phyloP scores from a whole-genome alignment of 331 rosid species.

The Dryas integrifolia region DNA sequence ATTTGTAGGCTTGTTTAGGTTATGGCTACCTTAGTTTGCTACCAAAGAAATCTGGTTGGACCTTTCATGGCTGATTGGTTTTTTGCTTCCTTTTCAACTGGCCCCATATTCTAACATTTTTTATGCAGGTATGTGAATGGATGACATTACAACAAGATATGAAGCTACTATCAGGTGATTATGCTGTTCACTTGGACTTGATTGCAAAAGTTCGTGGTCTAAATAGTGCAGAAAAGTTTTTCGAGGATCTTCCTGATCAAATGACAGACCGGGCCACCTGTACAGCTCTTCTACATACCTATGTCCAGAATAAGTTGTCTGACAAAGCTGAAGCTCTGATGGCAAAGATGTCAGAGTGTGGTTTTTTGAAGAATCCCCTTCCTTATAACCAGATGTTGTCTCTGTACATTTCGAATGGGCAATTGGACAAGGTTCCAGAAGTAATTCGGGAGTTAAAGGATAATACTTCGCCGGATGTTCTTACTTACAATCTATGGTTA shows the following conservation, averaged over 20 bases:
- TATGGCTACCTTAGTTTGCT: neutral
- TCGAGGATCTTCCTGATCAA: constrained; percentile 73
- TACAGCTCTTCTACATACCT: constrained; percentile 75
- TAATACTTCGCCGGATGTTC: constrained; percentile 58
- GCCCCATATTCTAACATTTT: constrained; percentile 5
- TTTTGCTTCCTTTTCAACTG: neutral
- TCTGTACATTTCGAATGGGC: constrained; percentile 58
- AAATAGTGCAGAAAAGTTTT: constrained; percentile 79
- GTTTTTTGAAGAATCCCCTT: constrained; percentile 53
- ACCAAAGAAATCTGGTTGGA: neutral
- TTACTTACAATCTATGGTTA: constrained; percentile 68
- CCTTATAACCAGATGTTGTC: constrained; percentile 86
- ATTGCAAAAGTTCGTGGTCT: constrained; percentile 83
- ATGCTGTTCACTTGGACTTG: constrained; percentile 90
- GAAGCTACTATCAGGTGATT: constrained; percentile 68
- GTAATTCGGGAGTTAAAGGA: constrained; percentile 55
- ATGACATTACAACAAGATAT: constrained; percentile 71
- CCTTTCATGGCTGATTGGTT: neutral
- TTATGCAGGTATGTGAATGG: constrained; percentile 83
- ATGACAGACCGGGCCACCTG: constrained; percentile 48
- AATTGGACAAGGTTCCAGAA: constrained; percentile 57
- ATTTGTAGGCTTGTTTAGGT: neutral
- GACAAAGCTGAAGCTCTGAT: constrained; percentile 78
- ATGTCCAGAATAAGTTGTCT: constrained; percentile 56
- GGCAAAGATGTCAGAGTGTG: constrained; percentile 74